Conservation (phyloP, 108 stramenopile species). For the Epithemia pelagica region DNA sequence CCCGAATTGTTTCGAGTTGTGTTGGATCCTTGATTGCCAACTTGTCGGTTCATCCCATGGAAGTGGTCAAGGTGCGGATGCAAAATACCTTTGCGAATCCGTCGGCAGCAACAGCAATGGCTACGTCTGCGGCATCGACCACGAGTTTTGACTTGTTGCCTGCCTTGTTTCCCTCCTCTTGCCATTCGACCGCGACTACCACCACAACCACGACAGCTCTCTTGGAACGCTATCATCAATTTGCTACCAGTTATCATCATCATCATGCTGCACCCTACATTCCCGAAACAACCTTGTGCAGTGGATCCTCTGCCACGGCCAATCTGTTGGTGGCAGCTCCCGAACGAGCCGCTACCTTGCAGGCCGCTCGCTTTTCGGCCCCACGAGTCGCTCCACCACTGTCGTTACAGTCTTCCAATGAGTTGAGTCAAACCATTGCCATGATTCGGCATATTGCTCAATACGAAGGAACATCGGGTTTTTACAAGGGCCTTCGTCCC, state of each 20-base stretch:
- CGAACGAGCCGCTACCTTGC: background rate
- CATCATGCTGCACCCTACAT: background rate
- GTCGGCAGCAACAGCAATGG: background rate
- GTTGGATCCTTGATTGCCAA: conserved; percentile 55
- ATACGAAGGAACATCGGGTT: conserved; percentile 61
- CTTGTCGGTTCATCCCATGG: conserved; percentile 58
- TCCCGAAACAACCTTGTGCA: background rate
- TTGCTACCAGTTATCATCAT: background rate
- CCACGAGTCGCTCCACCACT: background rate
- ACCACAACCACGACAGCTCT: background rate
- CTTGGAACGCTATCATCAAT: background rate
- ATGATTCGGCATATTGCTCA: conserved; percentile 43
- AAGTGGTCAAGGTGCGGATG: conserved; percentile 71
- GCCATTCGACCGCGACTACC: background rate
- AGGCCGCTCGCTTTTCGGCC: background rate
- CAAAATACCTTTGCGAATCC: conserved; percentile 20
- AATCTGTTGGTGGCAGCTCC: too few relatives aligned
- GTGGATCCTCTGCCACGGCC: background rate
- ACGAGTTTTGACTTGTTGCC: too few relatives aligned
- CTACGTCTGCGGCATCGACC: background rate
- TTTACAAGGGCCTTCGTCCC: conserved; percentile 82
- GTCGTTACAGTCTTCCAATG: background rate
- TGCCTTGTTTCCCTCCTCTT: too few relatives aligned
- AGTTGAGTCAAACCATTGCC: conserved; percentile 18
- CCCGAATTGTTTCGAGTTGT: conserved; percentile 48